These are phyloP conservation scores for Gillenia trifoliata DNA, from an alignment of 306 rosid species.

Conservation along the genomic window DNA sequence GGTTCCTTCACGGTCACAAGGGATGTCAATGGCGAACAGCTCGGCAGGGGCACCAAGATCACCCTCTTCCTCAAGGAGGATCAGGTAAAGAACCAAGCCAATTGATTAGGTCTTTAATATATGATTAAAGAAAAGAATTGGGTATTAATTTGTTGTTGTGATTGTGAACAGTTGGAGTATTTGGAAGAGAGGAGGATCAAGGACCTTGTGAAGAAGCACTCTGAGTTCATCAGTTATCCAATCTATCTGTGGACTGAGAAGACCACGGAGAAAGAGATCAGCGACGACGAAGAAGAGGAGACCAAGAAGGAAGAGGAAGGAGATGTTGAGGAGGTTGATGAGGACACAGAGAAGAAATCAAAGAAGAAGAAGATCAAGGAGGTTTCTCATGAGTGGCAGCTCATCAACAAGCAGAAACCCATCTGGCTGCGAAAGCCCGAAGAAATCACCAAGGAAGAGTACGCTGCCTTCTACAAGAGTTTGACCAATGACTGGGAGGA, in stretches of 20 bases:
- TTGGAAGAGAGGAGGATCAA: conserved; percentile 65
- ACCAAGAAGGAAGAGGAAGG: conserved; percentile 68
- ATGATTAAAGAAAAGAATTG: background rate
- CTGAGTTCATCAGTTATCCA: conserved; percentile 65
- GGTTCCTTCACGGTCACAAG: conserved; percentile 66
- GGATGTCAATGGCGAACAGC: conserved; percentile 56
- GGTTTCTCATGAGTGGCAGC: conserved; percentile 63
- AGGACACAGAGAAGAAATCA: conserved; percentile 40
- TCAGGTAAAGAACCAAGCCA: conserved; percentile 32
- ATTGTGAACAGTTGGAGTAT: conserved; percentile 45
- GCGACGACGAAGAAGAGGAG: conserved; percentile 67
- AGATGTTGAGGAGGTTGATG: conserved; percentile 51
- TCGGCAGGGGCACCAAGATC: conserved; percentile 71
- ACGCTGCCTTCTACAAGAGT: conserved; percentile 70
- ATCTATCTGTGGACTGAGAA: conserved; percentile 68
- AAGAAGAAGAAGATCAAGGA: conserved; percentile 73
- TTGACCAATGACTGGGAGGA: conserved; percentile 76
- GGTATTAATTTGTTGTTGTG: background rate
- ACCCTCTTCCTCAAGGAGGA: conserved; percentile 73
- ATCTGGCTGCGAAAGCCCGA: conserved; percentile 79
- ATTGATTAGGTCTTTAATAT: background rate
- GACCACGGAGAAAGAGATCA: conserved; percentile 62
- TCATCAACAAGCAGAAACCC: conserved; percentile 72
- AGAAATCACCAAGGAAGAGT: conserved; percentile 63
- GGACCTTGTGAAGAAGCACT: conserved; percentile 75